These are phyloP conservation scores for Hypoxylon fuscum DNA, from an alignment of 495 filamentous ascomycete species.

Conservation along the genomic window DNA sequence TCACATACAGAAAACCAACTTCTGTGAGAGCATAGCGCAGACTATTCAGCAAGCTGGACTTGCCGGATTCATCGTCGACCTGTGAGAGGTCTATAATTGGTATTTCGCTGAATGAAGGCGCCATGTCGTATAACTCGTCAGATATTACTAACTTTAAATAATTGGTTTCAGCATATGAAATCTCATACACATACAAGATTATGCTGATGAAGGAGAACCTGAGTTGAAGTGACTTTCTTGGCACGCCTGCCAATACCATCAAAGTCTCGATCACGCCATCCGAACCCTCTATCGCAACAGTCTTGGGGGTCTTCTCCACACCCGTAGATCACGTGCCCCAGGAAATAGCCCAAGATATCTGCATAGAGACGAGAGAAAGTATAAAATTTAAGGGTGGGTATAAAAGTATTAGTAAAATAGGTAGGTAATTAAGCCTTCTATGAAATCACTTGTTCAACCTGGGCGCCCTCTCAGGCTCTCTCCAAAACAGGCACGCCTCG, in stretches of 20 bases:
- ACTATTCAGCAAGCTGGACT: conserved; percentile 43
- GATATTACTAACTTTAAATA: neutral
- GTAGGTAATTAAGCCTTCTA: conserved; percentile 14
- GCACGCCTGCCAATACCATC: conserved; percentile 6
- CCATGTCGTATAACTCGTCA: conserved; percentile 19
- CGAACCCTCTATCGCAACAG: conserved; percentile 20
- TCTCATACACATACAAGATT: conserved; percentile 1
- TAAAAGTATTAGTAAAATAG: neutral
- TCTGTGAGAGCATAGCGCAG: conserved; percentile 58
- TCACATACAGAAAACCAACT: conserved; percentile 63
- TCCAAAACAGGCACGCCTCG: conserved; percentile 36
- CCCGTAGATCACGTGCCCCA: conserved; percentile 22
- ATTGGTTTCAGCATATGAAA: conserved; percentile 12
- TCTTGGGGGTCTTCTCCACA: conserved; percentile 19
- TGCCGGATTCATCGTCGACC: conserved; percentile 36
- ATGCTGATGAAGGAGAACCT: too few species aligned
- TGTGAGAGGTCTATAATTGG: conserved; percentile 59
- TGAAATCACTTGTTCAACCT: conserved; percentile 28
- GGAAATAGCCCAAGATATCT: neutral
- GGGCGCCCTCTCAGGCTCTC: conserved; percentile 31
- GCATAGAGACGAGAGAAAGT: neutral
- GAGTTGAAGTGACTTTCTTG: conserved; percentile 1
- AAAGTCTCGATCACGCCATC: conserved; percentile 31
- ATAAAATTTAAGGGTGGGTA: neutral
- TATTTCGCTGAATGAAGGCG: conserved; percentile 49